phyloP scores from a whole-genome alignment of 805 yeast species.

The Hanseniaspora mollemarum region DNA sequence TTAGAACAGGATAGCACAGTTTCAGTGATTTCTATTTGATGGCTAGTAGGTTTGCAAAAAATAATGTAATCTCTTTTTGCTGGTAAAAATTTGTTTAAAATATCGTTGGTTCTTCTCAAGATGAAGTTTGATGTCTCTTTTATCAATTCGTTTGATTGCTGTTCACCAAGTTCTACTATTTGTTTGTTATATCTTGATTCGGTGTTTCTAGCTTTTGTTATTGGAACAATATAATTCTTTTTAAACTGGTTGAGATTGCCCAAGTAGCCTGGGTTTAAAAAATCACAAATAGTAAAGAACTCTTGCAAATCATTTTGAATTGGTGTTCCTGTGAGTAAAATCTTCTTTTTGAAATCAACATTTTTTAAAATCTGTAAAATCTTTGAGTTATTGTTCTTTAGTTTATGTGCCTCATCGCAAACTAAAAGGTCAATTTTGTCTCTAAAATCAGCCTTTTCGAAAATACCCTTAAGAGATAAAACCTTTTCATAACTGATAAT shows the following conservation, averaged over 20 bases:
- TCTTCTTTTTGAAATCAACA: constrained; percentile 43
- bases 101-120: constrained; percentile 57
- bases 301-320: constrained; percentile 85
- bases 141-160: constrained; percentile 51
- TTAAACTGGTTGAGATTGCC: constrained; percentile 54
- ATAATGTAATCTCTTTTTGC: constrained; percentile 64
- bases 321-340: constrained; percentile 79
- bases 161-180: constrained; percentile 46
- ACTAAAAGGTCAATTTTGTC: constrained; percentile 61
- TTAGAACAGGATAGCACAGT: constrained; percentile 33
- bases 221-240: constrained; percentile 56
- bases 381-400: constrained; percentile 66
- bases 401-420: constrained; percentile 92
- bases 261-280: constrained; percentile 71
- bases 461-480: constrained; percentile 27
- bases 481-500: constrained; percentile 83
- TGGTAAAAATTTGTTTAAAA: constrained; percentile 50
- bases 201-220: constrained; percentile 55
- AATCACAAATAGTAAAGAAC: constrained; percentile 68
- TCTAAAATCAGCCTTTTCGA: constrained; percentile 26
- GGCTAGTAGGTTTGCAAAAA: constrained; percentile 61
- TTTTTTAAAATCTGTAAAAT: constrained; percentile 50
- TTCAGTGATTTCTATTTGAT: constrained; percentile 47
- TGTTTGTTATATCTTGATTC: constrained; percentile 42
- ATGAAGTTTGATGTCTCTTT: constrained; percentile 53